Evolutionary conservation across 1,139 yeast genomes (phyloP), one percentile per base, ranked within the genome.

Genomic region (Debaryomyces psychrophilus): DNA sequence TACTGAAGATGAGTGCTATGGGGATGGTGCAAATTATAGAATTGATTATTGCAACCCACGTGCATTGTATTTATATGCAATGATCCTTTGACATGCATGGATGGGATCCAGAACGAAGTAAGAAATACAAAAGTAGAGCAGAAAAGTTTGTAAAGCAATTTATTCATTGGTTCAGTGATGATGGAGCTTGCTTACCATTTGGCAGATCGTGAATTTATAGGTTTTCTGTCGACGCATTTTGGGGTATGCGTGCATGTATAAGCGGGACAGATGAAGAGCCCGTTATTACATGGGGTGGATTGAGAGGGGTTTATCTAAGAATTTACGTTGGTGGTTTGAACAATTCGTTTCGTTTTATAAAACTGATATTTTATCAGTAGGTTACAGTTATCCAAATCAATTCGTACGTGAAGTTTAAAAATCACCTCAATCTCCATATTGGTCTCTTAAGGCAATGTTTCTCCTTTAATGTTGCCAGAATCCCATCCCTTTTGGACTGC

Each of bases 381-480:
- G 68, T 2, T 64, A 58, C 44, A 46, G 55, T 9, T 64, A 64
- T 42, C 68, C 68, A 6, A 61, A 64, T 44, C 48, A 45, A 11
- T 53, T 58, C 41, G 56, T 64, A 58, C 52, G 61, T 11, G 68
- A 64, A 43, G 45, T 50, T 5, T 64, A 64, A 46, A 63, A 62
- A 44, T 62, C 67, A 0, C 55, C 66, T 1, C 61, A 60, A 38
- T 63, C 68, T 2, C 68, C 68, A 5, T 63, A 63, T 42, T 63
- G 68, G 67, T 57, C 62, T 2, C 50, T 61, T 25, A 63, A 63
- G 49, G 57, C 55, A 17, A 60, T 61, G 43, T 48, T n/a, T n/a
- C 59, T 41, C 59, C 61, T 27, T 43, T 51, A 35, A 33, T 49
- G 18, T 28, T 52, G 33, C 31, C 46, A 4, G 51, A 44, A 40